Base-by-base conservation (phyloP, 2,329 filamentous ascomycete genomes). In the Mycogone perniciosa region DNA sequence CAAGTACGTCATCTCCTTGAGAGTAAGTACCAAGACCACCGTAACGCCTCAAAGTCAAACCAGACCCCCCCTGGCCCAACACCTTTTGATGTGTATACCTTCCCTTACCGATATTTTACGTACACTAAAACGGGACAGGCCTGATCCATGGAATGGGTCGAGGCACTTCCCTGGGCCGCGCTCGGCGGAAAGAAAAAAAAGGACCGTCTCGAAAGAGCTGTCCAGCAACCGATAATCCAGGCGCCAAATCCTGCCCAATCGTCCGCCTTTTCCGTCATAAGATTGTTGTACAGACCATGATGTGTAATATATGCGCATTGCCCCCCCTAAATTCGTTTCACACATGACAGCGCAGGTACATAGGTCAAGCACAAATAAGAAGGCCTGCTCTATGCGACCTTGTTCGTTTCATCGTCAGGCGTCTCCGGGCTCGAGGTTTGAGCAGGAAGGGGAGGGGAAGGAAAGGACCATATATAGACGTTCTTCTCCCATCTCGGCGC, bases 41-140 rank as follows among this genome's bases (percentile, higher is more conserved):
- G 51, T 57, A 62, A 62, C 60, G 61, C 60, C 62, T 51, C 55
- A 55, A 62, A 60, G 56, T 54, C 53, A 60, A 61, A 56, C 56
- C 51, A 56, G 54, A 45, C 56, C 53, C 50, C 51, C 54, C 62
- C 60, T 63, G 57, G 56, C 56, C 69, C 67, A 71, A 69, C 71
- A 73, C 62, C 66, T 73, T 75, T 76, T 74, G 59, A 63, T 64
- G 68, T 74, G 67, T 70, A 67, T 73, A 67, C 48, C 50, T 52
- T 71, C 62, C 63, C 67, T 67, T 60, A 60, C 69, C 62, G 59
- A 63, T 63, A 63, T 70, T 20, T 62, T 68, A 72, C 62, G 64
- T 71, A 69, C 68, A 70, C 35, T 51, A 56, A 59, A 13, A 37
- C 31, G 26, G 34, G 41, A 49, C 44, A 38, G 13, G 45, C 43